These are phyloP conservation scores for Cephaloascus albidus DNA, from an alignment of 805 yeast genomes.

Conservation along the genomic window DNA sequence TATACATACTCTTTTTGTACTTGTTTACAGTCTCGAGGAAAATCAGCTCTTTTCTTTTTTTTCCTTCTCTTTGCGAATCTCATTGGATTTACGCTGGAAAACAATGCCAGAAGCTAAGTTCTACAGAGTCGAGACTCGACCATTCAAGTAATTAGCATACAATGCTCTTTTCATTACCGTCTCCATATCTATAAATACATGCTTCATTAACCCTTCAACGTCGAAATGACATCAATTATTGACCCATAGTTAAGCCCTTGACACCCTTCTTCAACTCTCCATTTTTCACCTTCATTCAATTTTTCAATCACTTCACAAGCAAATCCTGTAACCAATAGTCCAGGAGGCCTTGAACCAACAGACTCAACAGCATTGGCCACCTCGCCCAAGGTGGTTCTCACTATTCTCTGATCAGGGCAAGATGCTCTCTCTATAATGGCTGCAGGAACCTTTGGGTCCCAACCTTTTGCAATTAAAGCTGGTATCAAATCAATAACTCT, in stretches of 20 bases:
- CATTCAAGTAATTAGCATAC: no score
- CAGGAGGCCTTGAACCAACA: conserved; percentile 88
- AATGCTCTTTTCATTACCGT: no score
- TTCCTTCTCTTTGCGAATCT: no score
- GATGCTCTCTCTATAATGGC: conserved; percentile 87
- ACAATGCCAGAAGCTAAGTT: no score
- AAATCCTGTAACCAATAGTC: conserved; percentile 72
- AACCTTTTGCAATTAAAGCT: conserved; percentile 34
- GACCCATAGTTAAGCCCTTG: background rate
- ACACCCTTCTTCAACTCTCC: conserved; percentile 42
- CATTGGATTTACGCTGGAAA: no score
- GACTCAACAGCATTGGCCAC: conserved; percentile 67
- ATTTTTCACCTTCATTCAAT: conserved; percentile 14
- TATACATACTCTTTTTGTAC: no score
- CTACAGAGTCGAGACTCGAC: no score
- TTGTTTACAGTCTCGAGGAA: no score
- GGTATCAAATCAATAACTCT: conserved; percentile 53
- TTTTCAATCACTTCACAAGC: conserved; percentile 52
- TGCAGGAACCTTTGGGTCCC: conserved; percentile 70
- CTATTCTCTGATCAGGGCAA: conserved; percentile 85
- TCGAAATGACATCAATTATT: background rate
- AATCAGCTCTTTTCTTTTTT: no score
- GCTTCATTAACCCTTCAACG: background rate
- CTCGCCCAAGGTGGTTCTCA: conserved; percentile 59
- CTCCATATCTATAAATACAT: background rate